Evolutionary conservation across 148 eudicot genomes (phyloP), one percentile per base, ranked within the genome.

Genomic region (Pouteria glomerata): DNA sequence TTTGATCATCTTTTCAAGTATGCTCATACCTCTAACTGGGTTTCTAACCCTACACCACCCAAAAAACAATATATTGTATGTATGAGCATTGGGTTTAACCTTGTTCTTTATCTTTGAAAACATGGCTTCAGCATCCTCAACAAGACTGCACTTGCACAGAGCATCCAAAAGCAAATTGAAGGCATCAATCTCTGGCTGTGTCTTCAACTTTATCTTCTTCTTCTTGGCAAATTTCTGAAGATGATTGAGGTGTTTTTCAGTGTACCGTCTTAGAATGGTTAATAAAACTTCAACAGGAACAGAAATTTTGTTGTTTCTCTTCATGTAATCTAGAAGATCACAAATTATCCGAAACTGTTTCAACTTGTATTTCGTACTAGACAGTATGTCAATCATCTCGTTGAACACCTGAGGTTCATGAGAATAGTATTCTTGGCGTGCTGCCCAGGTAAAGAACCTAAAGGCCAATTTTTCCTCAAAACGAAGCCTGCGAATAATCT

Each of bases 41-140:
- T 91, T 89, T 69, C 90, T 85, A 0, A 85, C 89, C 78, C 96
- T 86, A 79, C 99, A 95, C 99, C 99, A 95, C 26, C 99, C 99
- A 33, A 95, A 95, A 72, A 95, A 95, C 82, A 95, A 66, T 29
- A 83, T 83, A 62, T 79, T 89, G 59, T 82, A 95, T 0, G 97
- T 89, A 66, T 79, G 77, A n/a, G 84, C 89, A 90, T 89, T 81
- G 0, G 96, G 96, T 51, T 74, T 73, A 47, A 95, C 71, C 78
- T 82, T 89, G 53, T 64, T 76, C 72, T 75, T 80, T 64, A 91
- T 78, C 85, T 82, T 89, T 56, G 24, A 69, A 74, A 84, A 83
- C 88, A 89, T 79, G 48, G 72, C 58, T 58, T 91, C 96, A 2
- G 99, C 97, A 37, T 81, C 81, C 45, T 92, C 92, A 52, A 92